Base-by-base conservation (phyloP, 2,329 filamentous ascomycete species). In the Botryosphaeria dothidea region DNA sequence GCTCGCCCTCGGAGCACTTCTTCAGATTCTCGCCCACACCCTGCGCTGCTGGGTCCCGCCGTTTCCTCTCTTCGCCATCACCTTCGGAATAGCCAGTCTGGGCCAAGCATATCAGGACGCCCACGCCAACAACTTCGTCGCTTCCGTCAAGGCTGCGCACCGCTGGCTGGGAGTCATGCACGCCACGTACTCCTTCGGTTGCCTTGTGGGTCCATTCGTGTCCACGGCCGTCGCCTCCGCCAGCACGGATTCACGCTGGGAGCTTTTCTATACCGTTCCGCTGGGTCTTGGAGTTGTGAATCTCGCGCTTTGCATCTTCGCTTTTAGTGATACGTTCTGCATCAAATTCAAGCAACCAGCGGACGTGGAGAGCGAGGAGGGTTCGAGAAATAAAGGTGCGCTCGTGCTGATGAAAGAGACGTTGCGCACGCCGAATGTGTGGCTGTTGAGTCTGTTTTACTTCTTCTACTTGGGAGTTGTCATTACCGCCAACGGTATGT, bases 61-160 rank as follows among this genome's bases (percentile, higher is more conserved):
- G 0, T 88, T 89, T 56, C 78, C 80, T 0, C 75, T 89, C 0
- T 90, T 85, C 65, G 82, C 82, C 0, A 71, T 83, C 2, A 86
- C 85, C 0, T 90, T 89, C 71, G 85, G 84, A 73, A 67, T 89
- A 7, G 82, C 84, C 0, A 84, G 83, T 9, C 70, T 88, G 0
- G 87, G 88, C 0, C 86, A 88, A 71, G 88, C 85, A 0, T 88
- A 84, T 64, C 86, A 90, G 66, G 88, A 90, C 67, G 84, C 87
- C 0, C 85, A 88, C 23, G 83, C 84, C 1, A 90, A 90, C 65
- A 85, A 86, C 0, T 90, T 86, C 65, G 86, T 88, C 0, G 80
- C 83, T 0, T 78, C 81, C 0, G 72, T 83, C 0, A 80, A 80
- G 9, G 78, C 78, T 17, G 83, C 86, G 0, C 86, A 90, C 70